phyloP scores from a whole-genome alignment of 1,284 basidiomycete species.

The Mycosarcoma maydis region DNA sequence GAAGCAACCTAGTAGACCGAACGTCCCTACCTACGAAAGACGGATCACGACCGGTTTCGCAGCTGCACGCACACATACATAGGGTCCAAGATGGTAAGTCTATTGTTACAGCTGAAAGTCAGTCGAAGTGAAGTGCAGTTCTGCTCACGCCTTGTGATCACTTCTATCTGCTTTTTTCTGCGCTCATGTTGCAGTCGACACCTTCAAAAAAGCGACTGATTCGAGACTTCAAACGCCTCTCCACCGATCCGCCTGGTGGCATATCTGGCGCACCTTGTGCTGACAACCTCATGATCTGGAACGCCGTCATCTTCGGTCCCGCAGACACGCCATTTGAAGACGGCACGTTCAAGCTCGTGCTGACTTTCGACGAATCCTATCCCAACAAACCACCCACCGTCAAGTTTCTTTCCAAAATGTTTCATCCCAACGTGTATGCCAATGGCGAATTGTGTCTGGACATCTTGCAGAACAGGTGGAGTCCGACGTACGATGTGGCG shows the following conservation, averaged over 20 bases:
- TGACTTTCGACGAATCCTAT: conserved; percentile 96
- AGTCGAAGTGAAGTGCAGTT: too few relatives aligned
- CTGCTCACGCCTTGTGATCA: neutral
- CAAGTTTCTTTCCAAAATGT: conserved; percentile 96
- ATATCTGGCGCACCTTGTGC: conserved; percentile 95
- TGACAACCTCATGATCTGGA: conserved; percentile 99
- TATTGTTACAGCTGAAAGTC: too few relatives aligned
- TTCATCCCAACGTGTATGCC: conserved; percentile 98
- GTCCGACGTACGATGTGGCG: conserved; percentile 96
- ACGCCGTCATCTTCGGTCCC: conserved; percentile 98
- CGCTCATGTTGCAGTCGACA: conserved; percentile 48
- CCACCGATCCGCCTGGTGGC: conserved; percentile 91
- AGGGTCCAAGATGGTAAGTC: too few relatives aligned
- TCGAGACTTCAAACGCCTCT: conserved; percentile 83
- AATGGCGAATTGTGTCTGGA: conserved; percentile 98
- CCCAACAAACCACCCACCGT: conserved; percentile 98
- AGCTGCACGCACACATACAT: neutral
- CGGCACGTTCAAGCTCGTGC: conserved; percentile 93
- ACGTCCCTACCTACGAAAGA: too few relatives aligned
- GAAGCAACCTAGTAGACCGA: too few relatives aligned
- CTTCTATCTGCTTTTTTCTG: neutral
- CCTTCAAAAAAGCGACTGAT: conserved; percentile 65
- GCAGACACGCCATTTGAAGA: conserved; percentile 99
- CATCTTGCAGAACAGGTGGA: conserved; percentile 98
- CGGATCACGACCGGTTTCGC: too few relatives aligned